Base-by-base conservation (phyloP, 2,329 filamentous ascomycete species). In the Knufia petricola region DNA sequence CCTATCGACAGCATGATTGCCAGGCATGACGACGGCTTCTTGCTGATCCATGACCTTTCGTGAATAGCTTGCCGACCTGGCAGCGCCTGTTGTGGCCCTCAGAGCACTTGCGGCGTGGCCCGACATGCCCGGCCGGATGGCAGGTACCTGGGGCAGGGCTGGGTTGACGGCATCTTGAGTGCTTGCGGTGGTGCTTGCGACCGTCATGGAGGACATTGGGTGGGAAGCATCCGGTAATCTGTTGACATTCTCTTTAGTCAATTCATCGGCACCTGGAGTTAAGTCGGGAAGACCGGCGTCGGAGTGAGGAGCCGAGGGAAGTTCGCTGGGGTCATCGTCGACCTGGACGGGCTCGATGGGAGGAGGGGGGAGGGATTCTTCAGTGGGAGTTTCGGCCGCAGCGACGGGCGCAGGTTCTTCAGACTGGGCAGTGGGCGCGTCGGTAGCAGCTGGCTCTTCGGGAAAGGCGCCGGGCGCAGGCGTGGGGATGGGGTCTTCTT, bases 1-100 rank as follows among this genome's bases (percentile, higher is more conserved):
- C 60, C 88, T 83, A 64, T 96, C 90, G 23, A 98, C 85, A 46
- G 92, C 89, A 58, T 92, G 88, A 71, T 95, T 95, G 52, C 87
- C 88, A 39, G 92, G 92, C 90, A 98, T 95, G 56, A 95, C 88
- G 34, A 98, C 92, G 51, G 92, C 87, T 70, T 98, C 92, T 67
- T 95, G 89, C 64, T 98, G 92, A 60, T 96, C 89, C 61, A 94
- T 75, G 47, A 95, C 77, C 60, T 87, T 85, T 57, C 90, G 82
- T 65, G 94, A 85, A 66, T 85, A 87, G 69, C 83, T 89, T 17
- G 87, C 79, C 48, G 81, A 82, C 52, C 90, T 85, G 52, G 74
- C 72, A 50, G 76, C 60, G 26, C 66, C 68, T 20, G 78, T 71
- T 53, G 82, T 84, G 10, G 85, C 85, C 71, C 94, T 95, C 60